phyloP scores from a whole-genome alignment of 1,139 yeast species.

The Geotrichum citri-aurantii region DNA sequence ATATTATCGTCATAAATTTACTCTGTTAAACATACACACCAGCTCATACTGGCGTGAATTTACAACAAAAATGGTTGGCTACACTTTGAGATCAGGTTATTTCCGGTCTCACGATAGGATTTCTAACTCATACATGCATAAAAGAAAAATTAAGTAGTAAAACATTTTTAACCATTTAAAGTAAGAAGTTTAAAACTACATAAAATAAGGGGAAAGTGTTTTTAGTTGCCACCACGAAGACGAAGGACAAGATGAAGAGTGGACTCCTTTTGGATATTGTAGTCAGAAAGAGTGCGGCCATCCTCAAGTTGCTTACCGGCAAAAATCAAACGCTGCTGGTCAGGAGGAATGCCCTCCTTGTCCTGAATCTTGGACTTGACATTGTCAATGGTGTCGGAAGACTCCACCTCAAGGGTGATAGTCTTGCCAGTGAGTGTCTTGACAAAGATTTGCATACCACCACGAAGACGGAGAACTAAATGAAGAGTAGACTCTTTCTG shows the following conservation, averaged over 20 bases:
- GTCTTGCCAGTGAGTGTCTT: slow-evolving; percentile 79
- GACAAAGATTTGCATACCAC: slow-evolving; percentile 67
- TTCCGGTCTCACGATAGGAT: no score
- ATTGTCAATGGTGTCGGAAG: slow-evolving; percentile 83
- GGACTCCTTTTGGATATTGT: slow-evolving; percentile 88
- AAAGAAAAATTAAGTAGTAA: no score
- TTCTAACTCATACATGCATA: no score
- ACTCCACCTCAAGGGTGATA: slow-evolving; percentile 78
- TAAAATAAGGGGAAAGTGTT: no score
- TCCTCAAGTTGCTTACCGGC: slow-evolving; percentile 89
- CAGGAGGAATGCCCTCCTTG: slow-evolving; percentile 88
- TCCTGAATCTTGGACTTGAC: slow-evolving; percentile 87
- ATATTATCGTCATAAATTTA: no score
- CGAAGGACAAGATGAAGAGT: slow-evolving; percentile 81
- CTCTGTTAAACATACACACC: no score
- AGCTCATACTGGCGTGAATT: no score
- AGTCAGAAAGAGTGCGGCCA: slow-evolving; percentile 78
- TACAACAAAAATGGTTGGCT: no score
- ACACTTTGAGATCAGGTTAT: no score
- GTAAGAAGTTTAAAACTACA: neutral
- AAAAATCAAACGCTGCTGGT: slow-evolving; percentile 79
- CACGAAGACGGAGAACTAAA: slow-evolving; percentile 31
- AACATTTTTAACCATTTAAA: neutral
- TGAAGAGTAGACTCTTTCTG: slow-evolving; percentile 41
- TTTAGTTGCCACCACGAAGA: slow-evolving; percentile 70